Evolutionary conservation across 768 basidiomycete species (phyloP).

Genomic region (Suillus lakei): DNA sequence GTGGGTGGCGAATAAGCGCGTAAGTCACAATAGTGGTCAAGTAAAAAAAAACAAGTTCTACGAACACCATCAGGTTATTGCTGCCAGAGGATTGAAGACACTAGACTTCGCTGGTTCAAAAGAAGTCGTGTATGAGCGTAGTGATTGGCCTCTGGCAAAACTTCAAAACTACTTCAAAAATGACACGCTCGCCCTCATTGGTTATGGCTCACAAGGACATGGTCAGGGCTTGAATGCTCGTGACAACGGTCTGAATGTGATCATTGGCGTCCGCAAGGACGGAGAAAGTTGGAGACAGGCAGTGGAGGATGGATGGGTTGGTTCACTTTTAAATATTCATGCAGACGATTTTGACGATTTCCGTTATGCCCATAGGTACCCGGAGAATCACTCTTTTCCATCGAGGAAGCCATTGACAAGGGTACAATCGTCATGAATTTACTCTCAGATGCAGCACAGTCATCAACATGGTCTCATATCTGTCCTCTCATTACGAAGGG

Average conservation of each 20-base stretch:
- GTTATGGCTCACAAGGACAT: slow-evolving; percentile 98
- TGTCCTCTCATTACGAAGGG: slow-evolving; percentile 98
- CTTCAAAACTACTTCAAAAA: slow-evolving; percentile 99
- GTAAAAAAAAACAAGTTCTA: not conserved
- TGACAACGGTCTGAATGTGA: slow-evolving; percentile 98
- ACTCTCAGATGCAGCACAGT: slow-evolving; percentile 97
- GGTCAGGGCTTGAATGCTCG: slow-evolving; percentile 99
- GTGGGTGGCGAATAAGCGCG: not conserved
- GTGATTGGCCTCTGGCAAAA: slow-evolving; percentile 97
- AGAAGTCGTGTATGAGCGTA: slow-evolving; percentile 93
- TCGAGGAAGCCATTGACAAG: slow-evolving; percentile 93
- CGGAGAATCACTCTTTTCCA: slow-evolving; percentile 96
- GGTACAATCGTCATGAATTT: slow-evolving; percentile 99
- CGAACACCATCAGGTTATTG: not conserved
- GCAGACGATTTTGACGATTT: not conserved
- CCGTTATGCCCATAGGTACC: slow-evolving; percentile 59
- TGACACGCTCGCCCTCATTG: slow-evolving; percentile 98
- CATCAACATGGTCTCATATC: slow-evolving; percentile 88
- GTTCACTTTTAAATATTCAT: slow-evolving; percentile 23
- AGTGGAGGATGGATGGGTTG: slow-evolving; percentile 92
- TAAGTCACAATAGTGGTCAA: not conserved
- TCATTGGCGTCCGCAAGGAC: slow-evolving; percentile 95
- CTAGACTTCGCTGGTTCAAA: slow-evolving; percentile 96
- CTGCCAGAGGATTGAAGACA: slow-evolving; percentile 56
- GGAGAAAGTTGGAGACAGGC: slow-evolving; percentile 98